Conservation (phyloP, 2,329 filamentous ascomycete species). For the Colletotrichum tropicale region DNA sequence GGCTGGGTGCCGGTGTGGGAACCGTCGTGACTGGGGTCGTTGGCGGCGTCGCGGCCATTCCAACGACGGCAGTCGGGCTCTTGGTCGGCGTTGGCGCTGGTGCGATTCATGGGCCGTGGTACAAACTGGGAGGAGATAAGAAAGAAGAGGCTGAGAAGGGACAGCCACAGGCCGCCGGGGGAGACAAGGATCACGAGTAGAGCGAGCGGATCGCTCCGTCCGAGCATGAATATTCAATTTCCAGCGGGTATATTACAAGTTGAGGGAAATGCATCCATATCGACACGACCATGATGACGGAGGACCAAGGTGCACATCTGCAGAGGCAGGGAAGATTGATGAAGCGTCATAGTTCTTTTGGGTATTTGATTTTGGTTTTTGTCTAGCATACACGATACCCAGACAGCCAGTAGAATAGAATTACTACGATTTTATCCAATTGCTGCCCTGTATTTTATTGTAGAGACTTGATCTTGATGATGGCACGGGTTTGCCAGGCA, state of each 20-base stretch:
- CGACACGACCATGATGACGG: background rate
- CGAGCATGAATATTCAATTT: background rate
- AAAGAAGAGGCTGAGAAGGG: background rate
- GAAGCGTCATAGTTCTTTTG: background rate
- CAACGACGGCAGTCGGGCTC: background rate
- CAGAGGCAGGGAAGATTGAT: background rate
- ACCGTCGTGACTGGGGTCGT: conserved; percentile 1
- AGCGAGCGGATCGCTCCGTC: background rate
- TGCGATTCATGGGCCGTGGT: conserved; percentile 14
- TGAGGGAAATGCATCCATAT: background rate
- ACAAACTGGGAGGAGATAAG: background rate
- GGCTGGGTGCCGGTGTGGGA: conserved; percentile 5
- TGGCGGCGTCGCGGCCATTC: conserved; percentile 8
- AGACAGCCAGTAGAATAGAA: background rate
- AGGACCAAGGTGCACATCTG: background rate
- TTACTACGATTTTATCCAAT: background rate
- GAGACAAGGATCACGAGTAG: background rate
- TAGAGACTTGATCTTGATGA: background rate
- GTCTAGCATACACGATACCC: background rate
- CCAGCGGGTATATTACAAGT: background rate
- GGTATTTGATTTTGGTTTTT: background rate
- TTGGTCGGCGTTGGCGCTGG: conserved; percentile 3
- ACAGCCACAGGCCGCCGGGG: background rate
- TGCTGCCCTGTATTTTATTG: background rate
- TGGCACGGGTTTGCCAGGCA: background rate